Conservation (phyloP, 2,329 filamentous ascomycete genomes). For the Monosporascus ibericus region DNA sequence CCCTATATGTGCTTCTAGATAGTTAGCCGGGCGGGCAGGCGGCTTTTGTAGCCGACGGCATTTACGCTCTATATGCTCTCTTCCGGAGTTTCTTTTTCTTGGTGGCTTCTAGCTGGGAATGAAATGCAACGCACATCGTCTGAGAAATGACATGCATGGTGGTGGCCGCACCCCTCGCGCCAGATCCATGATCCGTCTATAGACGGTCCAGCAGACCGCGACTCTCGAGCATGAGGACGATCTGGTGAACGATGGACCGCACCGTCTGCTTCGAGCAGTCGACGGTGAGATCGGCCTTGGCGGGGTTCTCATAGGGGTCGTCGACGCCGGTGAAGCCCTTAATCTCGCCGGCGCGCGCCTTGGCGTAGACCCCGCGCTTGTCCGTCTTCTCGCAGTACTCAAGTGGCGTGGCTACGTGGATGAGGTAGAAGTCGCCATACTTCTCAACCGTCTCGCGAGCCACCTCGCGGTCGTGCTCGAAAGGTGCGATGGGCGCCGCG, state of each 20-base stretch:
- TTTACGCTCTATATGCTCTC: too few species aligned
- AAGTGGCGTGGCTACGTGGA: slow-evolving; percentile 90
- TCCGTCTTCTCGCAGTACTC: slow-evolving; percentile 95
- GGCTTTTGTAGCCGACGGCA: too few species aligned
- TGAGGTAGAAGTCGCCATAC: slow-evolving; percentile 85
- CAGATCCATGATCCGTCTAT: slow-evolving; percentile 25
- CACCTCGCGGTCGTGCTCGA: slow-evolving; percentile 68
- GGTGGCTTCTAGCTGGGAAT: too few species aligned
- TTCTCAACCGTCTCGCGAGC: slow-evolving; percentile 84
- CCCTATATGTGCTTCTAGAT: too few species aligned
- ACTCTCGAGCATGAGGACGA: slow-evolving; percentile 86
- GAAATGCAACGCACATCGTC: too few species aligned
- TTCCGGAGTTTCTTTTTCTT: too few species aligned
- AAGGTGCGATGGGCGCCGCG: slow-evolving; percentile 91
- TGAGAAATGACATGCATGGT: too few species aligned
- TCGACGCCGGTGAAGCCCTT: slow-evolving; percentile 98
- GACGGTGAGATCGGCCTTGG: slow-evolving; percentile 77
- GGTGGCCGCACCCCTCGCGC: too few species aligned
- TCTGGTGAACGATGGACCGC: slow-evolving; percentile 92
- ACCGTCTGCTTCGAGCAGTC: slow-evolving; percentile 83
- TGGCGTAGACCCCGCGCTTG: slow-evolving; percentile 81
- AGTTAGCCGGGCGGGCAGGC: too few species aligned
- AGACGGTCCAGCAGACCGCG: slow-evolving; percentile 76
- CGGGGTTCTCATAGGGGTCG: slow-evolving; percentile 86
- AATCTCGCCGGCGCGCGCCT: slow-evolving; percentile 82